phyloP scores from a whole-genome alignment of 2,329 filamentous ascomycete genomes.

The Chaetomium globosum region DNA sequence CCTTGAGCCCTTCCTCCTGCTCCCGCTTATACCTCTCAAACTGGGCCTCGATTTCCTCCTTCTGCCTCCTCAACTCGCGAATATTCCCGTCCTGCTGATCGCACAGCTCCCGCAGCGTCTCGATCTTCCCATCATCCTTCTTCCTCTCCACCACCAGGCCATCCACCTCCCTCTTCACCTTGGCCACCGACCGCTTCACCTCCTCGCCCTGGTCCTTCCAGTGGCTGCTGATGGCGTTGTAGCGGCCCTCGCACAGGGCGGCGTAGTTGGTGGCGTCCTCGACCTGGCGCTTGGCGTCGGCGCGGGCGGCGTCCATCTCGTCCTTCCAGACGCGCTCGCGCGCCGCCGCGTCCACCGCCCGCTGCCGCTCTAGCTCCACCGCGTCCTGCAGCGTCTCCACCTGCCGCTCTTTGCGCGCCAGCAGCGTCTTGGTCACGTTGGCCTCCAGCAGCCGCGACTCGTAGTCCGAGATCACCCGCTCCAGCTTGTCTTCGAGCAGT shows the following conservation, averaged over 20 bases:
- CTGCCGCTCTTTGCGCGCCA: slow-evolving; percentile 74
- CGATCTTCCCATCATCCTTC: slow-evolving; percentile 65
- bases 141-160: slow-evolving; percentile 57
- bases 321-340: slow-evolving; percentile 64
- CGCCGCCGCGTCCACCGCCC: slow-evolving; percentile 60
- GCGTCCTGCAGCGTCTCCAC: slow-evolving; percentile 68
- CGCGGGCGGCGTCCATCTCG: slow-evolving; percentile 64
- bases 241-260: slow-evolving; percentile 69
- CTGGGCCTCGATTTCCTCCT: slow-evolving; percentile 60
- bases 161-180: slow-evolving; percentile 58
- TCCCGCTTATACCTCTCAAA: slow-evolving; percentile 67
- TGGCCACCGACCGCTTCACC: slow-evolving; percentile 55
- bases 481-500: slow-evolving; percentile 71
- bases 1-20: slow-evolving; percentile 62
- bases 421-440: slow-evolving; percentile 69
- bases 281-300: slow-evolving; percentile 63
- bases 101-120: slow-evolving; percentile 66
- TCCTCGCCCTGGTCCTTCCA: slow-evolving; percentile 68
- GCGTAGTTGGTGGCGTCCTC: slow-evolving; percentile 67
- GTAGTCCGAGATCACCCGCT: slow-evolving; percentile 67
- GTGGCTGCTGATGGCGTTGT: slow-evolving; percentile 67
- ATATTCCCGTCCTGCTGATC: slow-evolving; percentile 74
- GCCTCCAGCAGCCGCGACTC: slow-evolving; percentile 70
- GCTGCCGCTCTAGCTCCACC: slow-evolving; percentile 65
- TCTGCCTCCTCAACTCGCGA: slow-evolving; percentile 61